A percentile compares a stretch with the other conserved stretches of the same genome.
These are phyloP conservation scores for Stemphylium beticola DNA, from an alignment of 2,329 filamentous ascomycete species.

Conservation along the genomic window DNA sequence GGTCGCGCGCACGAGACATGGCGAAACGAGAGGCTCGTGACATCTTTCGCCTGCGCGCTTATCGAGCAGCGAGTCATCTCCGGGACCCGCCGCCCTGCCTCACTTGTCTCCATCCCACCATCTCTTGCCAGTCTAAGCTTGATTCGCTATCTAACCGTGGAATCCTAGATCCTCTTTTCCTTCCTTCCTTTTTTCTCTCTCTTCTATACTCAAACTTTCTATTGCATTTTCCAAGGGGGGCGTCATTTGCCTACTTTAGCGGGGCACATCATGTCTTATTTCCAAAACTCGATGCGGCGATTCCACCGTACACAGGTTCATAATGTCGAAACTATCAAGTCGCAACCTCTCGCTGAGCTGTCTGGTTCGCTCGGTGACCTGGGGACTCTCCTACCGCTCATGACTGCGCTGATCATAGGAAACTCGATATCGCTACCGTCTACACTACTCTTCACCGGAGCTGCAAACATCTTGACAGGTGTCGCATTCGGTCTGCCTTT, in stretches of 20 bases:
- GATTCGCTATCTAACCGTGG: neutral
- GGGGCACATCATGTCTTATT: slow-evolving; percentile 22
- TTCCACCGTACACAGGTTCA: slow-evolving; percentile 46
- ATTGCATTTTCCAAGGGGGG: neutral
- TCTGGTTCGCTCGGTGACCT: slow-evolving; percentile 89
- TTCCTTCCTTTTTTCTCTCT: neutral
- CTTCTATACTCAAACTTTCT: neutral
- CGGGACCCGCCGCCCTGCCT: neutral
- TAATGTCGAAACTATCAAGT: slow-evolving; percentile 63
- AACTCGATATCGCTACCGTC: slow-evolving; percentile 80
- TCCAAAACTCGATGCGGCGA: slow-evolving; percentile 33
- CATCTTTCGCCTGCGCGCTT: slow-evolving; percentile 5
- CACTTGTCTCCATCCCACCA: neutral
- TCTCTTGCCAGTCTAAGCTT: neutral
- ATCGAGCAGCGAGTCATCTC: slow-evolving; percentile 4
- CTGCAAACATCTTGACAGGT: slow-evolving; percentile 86
- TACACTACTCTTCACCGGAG: slow-evolving; percentile 85
- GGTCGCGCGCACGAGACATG: slow-evolving; percentile 5
- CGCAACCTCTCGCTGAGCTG: slow-evolving; percentile 72
- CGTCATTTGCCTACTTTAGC: neutral
- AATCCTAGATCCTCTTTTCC: neutral
- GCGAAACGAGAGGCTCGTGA: slow-evolving; percentile 7
- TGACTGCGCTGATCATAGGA: slow-evolving; percentile 82
- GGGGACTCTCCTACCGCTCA: slow-evolving; percentile 86
- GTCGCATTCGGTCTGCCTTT: slow-evolving; percentile 84